Percentiles rank a stretch among this genome's conserved stretches.
Conservation (phyloP, 768 basidiomycete genomes). For the Leccinum subtestaceum region DNA sequence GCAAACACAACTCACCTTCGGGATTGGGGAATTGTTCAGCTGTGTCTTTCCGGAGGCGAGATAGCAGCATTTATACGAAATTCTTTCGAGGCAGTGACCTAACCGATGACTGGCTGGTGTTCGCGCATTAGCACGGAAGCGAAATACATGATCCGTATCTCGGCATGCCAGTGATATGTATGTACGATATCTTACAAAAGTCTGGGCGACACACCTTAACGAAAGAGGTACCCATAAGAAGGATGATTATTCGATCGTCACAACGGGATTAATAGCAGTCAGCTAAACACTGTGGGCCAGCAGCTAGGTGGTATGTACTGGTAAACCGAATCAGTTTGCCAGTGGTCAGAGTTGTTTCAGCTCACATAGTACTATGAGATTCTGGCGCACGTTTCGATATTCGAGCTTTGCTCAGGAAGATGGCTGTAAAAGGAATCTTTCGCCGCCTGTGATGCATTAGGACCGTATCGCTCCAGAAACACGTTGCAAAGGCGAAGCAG, state of each 20-base stretch:
- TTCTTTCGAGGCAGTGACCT: conserved; percentile 7
- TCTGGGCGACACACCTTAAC: neutral
- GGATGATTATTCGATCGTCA: neutral
- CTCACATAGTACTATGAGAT: neutral
- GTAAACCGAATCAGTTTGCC: neutral
- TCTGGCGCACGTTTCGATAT: neutral
- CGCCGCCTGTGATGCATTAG: neutral
- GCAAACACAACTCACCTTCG: conserved; percentile 11
- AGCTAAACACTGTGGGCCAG: neutral
- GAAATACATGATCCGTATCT: conserved; percentile 6
- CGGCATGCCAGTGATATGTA: neutral
- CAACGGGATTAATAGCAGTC: neutral
- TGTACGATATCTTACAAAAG: neutral
- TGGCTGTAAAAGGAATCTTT: neutral
- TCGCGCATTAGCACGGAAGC: conserved; percentile 2
- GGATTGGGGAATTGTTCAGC: neutral
- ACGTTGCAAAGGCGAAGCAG: conserved; percentile 4
- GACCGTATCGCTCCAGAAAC: neutral
- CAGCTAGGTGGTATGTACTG: neutral
- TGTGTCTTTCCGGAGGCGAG: neutral
- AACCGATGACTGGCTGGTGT: neutral
- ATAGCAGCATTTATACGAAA: conserved; percentile 14
- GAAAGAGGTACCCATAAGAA: neutral
- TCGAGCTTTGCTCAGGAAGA: neutral
- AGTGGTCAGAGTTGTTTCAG: neutral